Conservation (phyloP, 208 protist genomes). For the Leishmania aethiopica region DNA sequence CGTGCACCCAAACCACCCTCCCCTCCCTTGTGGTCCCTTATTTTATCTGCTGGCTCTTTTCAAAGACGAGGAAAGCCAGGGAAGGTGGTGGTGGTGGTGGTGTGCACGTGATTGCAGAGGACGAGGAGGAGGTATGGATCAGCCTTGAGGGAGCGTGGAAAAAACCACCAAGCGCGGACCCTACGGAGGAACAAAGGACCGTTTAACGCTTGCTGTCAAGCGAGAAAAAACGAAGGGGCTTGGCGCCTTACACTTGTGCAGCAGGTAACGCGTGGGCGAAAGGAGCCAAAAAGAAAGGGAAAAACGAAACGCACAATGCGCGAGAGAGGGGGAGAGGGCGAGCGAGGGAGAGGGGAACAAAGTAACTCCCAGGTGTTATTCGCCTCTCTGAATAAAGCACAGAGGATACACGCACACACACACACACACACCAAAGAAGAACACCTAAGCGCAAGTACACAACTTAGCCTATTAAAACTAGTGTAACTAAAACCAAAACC, state of each 20-base stretch:
- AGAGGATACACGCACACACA: not conserved
- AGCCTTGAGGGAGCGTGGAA: not conserved
- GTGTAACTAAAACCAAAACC: conserved; percentile 13
- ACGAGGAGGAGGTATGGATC: no score
- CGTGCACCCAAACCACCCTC: not conserved
- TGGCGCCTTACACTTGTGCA: not conserved
- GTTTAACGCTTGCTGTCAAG: not conserved
- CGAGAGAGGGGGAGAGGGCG: not conserved
- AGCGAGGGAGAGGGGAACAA: not conserved
- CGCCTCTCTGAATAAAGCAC: not conserved
- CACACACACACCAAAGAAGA: not conserved
- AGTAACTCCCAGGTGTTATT: not conserved
- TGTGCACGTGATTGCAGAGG: not conserved
- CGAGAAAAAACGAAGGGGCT: conserved; percentile 7
- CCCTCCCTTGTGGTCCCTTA: not conserved
- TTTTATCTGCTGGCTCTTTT: not conserved
- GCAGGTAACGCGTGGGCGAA: not conserved
- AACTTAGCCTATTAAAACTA: conserved; percentile 15
- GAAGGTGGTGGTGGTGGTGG: not conserved
- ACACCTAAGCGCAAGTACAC: not conserved
- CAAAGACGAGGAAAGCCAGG: not conserved
- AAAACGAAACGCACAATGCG: not conserved
- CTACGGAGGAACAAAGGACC: not conserved
- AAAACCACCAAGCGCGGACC: not conserved
- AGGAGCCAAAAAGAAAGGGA: no score